Evolutionary conservation across 176 grass and related monocot species (phyloP), one percentile per base, ranked within the genome.

Genomic region (Phragmites australis): DNA sequence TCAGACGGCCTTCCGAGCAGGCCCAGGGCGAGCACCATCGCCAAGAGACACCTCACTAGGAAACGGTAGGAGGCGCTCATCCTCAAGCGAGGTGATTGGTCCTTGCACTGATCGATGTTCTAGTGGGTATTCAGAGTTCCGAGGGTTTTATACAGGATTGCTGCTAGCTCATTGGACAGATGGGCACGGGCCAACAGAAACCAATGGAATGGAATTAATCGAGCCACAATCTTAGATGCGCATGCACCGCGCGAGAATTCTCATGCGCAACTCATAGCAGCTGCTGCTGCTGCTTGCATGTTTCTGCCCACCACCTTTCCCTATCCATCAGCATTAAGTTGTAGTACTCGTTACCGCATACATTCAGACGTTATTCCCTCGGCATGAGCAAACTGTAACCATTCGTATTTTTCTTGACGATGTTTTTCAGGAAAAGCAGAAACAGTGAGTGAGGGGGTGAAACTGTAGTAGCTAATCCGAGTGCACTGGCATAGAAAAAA

Each of bases 171-270:
- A 2, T 14, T 13, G 5, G 4, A 7, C 7, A 9, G 16, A 12
- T 4, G 55, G 37, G 2, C 25, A 6, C 23, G 15, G 9, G 16
- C 3, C 6, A 39, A 31, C 44, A 42, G 11, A 82, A 60, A 19
- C 58, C 8, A 23, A 40, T 15, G 23, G 68, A 41, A 43, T 52
- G 43, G 37, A 57, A 84, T 84, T 79, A 71, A 85, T 76, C 46
- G 69, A 56, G 77, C 87, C 82, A 85, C 77, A 61, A 81, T 89
- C 77, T 81, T 89, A 89, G 87, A 76, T 53, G 70, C 41, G 75
- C 62, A 2, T 29, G 75, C 62, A 2, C 68, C 50, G 44, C 55
- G 1, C 23, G 67, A 76, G 48, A 22, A 68, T 30, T 62, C 40
- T 34, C 23, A 37, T 34, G 25, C 56, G 15, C 16, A 50, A 37